Percentiles rank a stretch among this genome's conserved stretches.
Conservation (phyloP, 768 basidiomycete genomes). For the Guyanaporus albipodus region DNA sequence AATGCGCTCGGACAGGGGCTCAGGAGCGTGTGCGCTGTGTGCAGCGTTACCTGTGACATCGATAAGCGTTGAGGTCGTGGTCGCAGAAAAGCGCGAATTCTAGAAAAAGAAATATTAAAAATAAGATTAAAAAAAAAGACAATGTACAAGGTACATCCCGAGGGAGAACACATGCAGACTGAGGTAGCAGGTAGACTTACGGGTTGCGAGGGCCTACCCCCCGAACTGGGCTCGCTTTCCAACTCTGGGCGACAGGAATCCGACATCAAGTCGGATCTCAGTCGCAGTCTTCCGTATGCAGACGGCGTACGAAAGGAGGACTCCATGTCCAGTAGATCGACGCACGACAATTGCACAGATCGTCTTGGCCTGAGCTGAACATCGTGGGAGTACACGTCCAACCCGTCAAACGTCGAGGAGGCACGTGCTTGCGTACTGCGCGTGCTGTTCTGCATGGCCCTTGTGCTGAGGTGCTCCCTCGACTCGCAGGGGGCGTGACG, state of each 20-base stretch:
- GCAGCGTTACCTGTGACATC: constrained; percentile 6
- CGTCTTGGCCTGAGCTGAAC: constrained; percentile 12
- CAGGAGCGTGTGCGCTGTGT: neutral
- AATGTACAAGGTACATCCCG: neutral
- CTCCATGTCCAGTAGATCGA: constrained; percentile 21
- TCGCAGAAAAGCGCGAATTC: constrained; percentile 35
- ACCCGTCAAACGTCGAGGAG: constrained; percentile 30
- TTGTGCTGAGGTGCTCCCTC: constrained; percentile 18
- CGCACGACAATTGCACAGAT: constrained; percentile 19
- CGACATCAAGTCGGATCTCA: constrained; percentile 22
- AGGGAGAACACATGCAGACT: neutral
- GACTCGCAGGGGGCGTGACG: constrained; percentile 21
- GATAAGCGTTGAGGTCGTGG: constrained; percentile 34
- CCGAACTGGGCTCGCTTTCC: constrained; percentile 10
- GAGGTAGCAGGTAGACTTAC: constrained; percentile 12
- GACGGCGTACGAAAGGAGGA: constrained; percentile 12
- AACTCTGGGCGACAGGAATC: constrained; percentile 15
- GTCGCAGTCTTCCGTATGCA: constrained; percentile 12
- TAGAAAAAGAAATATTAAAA: constrained; percentile 5
- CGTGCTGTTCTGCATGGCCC: too few relatives aligned
- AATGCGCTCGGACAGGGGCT: too few relatives aligned
- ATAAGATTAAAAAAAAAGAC: neutral
- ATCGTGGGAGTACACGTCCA: constrained; percentile 30
- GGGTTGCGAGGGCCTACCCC: neutral
- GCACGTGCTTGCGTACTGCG: constrained; percentile 20